These are phyloP conservation scores for Forsythia viridissima DNA, from an alignment of 257 asterid species.

Conservation along the genomic window DNA sequence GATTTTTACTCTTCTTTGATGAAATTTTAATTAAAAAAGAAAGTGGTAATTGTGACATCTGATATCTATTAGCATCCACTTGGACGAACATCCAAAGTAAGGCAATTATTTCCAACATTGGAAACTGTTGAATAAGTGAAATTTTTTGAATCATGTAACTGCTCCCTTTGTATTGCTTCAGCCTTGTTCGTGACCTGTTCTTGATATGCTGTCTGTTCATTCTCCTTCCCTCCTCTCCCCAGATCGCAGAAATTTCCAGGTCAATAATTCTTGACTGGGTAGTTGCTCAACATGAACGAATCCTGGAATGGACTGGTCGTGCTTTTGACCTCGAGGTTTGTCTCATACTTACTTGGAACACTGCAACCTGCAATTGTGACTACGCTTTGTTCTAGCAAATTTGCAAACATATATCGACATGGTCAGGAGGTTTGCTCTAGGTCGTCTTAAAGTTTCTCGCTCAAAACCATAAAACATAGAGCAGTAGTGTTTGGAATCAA, in stretches of 20 bases:
- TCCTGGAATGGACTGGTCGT: constrained; percentile 96
- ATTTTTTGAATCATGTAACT: constrained; percentile 10
- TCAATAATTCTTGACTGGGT: constrained; percentile 96
- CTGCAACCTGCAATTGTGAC: constrained; percentile 13
- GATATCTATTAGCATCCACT: constrained; percentile 10
- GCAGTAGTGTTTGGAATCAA: constrained; percentile 7
- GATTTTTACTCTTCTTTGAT: background rate
- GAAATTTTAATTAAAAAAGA: background rate
- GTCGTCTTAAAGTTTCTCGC: constrained; percentile 4
- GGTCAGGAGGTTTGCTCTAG: constrained; percentile 18
- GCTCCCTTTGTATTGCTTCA: constrained; percentile 6
- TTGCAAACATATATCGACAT: constrained; percentile 5
- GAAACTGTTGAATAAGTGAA: constrained; percentile 18
- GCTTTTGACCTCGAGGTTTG: constrained; percentile 94
- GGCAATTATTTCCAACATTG: constrained; percentile 5
- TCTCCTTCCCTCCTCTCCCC: constrained; percentile 30
- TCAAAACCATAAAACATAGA: background rate
- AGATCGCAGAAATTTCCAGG: constrained; percentile 81
- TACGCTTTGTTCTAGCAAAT: constrained; percentile 14
- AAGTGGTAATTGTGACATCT: background rate
- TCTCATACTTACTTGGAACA: constrained; percentile 22
- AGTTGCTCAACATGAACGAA: constrained; percentile 79
- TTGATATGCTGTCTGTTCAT: constrained; percentile 28
- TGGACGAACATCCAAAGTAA: constrained; percentile 7
- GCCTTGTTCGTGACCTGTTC: constrained; percentile 13